phyloP scores from a whole-genome alignment of 306 rosid genomes.

The Acacia acuminata region DNA sequence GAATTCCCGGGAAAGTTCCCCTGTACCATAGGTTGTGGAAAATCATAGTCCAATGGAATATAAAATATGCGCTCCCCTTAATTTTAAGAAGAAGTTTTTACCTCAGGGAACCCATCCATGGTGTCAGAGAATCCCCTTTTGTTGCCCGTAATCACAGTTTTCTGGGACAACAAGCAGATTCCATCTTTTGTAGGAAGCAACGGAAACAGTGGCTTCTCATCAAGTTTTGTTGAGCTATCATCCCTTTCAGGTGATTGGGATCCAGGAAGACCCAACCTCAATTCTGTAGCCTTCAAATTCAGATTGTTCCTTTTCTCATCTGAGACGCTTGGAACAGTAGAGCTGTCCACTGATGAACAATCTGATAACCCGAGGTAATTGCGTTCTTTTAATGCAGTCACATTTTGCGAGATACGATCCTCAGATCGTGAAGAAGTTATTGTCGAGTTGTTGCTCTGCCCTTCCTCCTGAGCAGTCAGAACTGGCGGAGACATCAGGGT shows the following conservation, averaged over 20 bases:
- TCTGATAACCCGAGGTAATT: constrained; percentile 88
- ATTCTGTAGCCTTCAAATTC: constrained; percentile 85
- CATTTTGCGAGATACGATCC: constrained; percentile 63
- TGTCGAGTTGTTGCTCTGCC: constrained; percentile 50
- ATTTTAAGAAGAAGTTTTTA: constrained; percentile 35
- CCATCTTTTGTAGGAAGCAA: constrained; percentile 86
- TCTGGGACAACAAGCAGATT: constrained; percentile 52
- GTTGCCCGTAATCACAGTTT: constrained; percentile 70
- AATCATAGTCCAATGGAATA: constrained; percentile 41
- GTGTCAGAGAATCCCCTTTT: constrained; percentile 91
- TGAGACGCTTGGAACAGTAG: constrained; percentile 55
- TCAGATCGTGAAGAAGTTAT: constrained; percentile 53
- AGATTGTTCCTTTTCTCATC: constrained; percentile 67
- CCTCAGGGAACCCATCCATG: constrained; percentile 72
- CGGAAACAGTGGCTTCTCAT: constrained; percentile 83
- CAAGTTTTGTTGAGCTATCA: constrained; percentile 54
- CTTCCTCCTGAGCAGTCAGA: constrained; percentile 71
- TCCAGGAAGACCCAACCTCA: constrained; percentile 95
- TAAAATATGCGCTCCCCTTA: constrained; percentile 42
- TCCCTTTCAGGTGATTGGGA: constrained; percentile 83
- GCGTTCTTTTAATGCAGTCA: constrained; percentile 67
- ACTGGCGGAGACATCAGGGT: constrained; percentile 72
- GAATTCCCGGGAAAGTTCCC: constrained; percentile 67
- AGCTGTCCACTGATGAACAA: constrained; percentile 94
- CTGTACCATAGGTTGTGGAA: constrained; percentile 45